Conservation (phyloP, 2,329 filamentous ascomycete genomes). For the Rutstroemia sp. region DNA sequence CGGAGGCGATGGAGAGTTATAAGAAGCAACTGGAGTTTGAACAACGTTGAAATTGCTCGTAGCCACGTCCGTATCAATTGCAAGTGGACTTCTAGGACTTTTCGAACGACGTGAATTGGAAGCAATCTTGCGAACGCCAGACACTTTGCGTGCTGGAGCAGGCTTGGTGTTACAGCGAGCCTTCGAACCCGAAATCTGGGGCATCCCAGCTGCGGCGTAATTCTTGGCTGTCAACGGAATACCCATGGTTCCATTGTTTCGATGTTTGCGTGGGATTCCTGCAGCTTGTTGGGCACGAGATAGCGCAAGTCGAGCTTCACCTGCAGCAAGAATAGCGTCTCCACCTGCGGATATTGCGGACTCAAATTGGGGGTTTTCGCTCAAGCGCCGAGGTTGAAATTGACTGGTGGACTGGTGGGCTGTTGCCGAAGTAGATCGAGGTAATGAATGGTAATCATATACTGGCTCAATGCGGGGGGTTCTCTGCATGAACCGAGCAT, state of each 20-base stretch:
- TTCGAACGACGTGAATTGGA: no score
- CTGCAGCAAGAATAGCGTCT: background rate
- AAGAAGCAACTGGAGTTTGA: no score
- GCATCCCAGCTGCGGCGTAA: constrained; percentile 7
- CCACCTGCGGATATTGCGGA: constrained; percentile 3
- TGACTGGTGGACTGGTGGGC: background rate
- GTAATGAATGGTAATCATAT: background rate
- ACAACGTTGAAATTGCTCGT: no score
- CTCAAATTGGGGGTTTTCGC: constrained; percentile 5
- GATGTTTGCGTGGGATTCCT: constrained; percentile 1
- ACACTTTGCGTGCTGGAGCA: no score
- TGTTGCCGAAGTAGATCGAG: background rate
- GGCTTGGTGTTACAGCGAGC: no score
- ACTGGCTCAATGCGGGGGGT: background rate
- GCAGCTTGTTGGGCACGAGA: constrained; percentile 3
- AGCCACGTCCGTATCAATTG: no score
- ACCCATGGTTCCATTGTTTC: constrained; percentile 3
- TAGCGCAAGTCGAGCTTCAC: background rate
- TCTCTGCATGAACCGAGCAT: background rate
- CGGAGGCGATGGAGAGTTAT: no score
- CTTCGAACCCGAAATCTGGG: background rate
- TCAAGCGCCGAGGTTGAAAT: background rate
- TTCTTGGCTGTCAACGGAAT: constrained; percentile 5
- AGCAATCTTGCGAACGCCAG: no score
- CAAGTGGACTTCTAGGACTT: no score